phyloP scores from a whole-genome alignment of 1,284 basidiomycete genomes.

The Boletus sp. region DNA sequence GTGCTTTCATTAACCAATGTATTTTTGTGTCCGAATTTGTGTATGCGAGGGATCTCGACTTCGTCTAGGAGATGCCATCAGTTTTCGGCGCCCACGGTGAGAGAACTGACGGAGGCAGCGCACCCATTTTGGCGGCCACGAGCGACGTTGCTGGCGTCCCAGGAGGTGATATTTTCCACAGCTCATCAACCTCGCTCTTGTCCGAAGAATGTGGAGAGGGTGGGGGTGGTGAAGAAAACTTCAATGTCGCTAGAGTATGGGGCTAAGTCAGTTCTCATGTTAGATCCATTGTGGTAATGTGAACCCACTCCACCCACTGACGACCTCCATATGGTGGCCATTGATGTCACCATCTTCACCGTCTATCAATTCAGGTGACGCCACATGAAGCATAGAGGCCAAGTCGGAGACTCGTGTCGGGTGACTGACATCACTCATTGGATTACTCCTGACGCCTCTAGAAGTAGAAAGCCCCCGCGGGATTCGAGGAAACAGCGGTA shows the following conservation, averaged over 20 bases:
- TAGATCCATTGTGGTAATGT: background rate
- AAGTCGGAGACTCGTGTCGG: slow-evolving; percentile 14
- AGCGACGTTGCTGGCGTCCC: slow-evolving; percentile 34
- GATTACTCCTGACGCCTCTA: background rate
- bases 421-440: background rate
- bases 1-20: slow-evolving; percentile 4
- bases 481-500: slow-evolving; percentile 49
- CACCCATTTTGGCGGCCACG: slow-evolving; percentile 45
- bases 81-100: background rate
- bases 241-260: slow-evolving; percentile 17
- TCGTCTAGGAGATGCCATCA: slow-evolving; percentile 23
- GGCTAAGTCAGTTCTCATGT: slow-evolving; percentile 6
- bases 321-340: slow-evolving; percentile 49
- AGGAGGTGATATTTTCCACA: slow-evolving; percentile 44
- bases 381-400: slow-evolving; percentile 17
- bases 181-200: slow-evolving; percentile 42
- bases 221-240: slow-evolving; percentile 35
- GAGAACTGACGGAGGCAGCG: background rate
- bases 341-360: slow-evolving; percentile 43
- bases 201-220: slow-evolving; percentile 36
- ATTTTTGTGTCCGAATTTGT: slow-evolving; percentile 28
- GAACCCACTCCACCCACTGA: slow-evolving; percentile 58
- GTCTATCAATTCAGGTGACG: slow-evolving; percentile 27
- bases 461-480: slow-evolving; percentile 1
- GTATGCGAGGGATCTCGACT: slow-evolving; percentile 31